Base-by-base conservation (phyloP, 805 yeast genomes). In the Scheffersomyces spartinae region DNA sequence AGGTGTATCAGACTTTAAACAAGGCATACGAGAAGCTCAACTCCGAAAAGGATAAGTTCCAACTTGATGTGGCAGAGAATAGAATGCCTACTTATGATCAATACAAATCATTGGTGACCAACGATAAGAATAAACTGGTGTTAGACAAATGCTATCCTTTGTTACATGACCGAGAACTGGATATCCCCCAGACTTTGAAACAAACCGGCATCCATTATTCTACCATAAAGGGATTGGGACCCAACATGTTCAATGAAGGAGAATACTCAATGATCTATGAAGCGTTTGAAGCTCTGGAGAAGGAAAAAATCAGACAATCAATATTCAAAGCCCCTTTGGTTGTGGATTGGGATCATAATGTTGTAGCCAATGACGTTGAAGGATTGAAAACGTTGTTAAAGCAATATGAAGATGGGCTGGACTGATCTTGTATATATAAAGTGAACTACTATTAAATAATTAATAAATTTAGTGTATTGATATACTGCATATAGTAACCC, bases 301-400 rank as follows among this genome's bases (percentile, higher is more conserved):
- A 34, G 21, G 39, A 42, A 11, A 38, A 40, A 7, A 46, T 47
- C 13, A 40, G 36, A 4, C 28, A 32, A 19, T 44, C 45, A 7
- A 41, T 60, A 7, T 60, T 60, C 40, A 32, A 33, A 25, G 55
- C 64, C 3, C 66, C 66, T 0, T 51, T 60, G 36, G 45, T 60
- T n/a, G 49, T 59, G 18, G 66, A 60, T 39, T 60, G 66, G 66
- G 66, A 60, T 36, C 65, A 60, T 37, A 47, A 53, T 34, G 23
- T 51, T 26, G 47, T 58, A 28, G 66, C 64, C 7, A 45, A 42
- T 26, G 61, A 58, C 32, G 61, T 50, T 32, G 29, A 29, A 7
- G 50, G 55, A 2, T 42, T 60, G 29, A 30, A 33, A 10, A 27
- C 26, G 13, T 45, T 59, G 14, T 48, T 58, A 34, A 30, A 37